These are phyloP conservation scores for Stellera chamaejasme DNA, from an alignment of 345 rosid genomes.

Conservation along the genomic window DNA sequence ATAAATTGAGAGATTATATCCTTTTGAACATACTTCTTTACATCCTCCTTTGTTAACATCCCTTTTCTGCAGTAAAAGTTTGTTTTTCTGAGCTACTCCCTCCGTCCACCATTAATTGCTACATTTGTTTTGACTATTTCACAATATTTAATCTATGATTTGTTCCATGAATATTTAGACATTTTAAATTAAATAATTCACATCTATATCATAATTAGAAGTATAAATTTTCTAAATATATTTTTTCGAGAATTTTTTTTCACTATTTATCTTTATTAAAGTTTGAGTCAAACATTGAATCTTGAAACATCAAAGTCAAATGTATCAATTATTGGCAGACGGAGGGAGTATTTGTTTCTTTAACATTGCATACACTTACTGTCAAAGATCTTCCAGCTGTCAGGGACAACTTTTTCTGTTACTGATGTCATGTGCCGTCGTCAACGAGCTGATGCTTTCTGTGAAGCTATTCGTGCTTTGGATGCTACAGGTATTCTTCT, in stretches of 20 bases:
- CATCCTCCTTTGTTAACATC: slow-evolving; percentile 3
- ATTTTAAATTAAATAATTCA: too few species aligned
- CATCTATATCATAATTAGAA: too few species aligned
- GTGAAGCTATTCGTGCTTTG: slow-evolving; percentile 92
- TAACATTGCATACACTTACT: slow-evolving; percentile 55
- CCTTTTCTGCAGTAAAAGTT: neutral
- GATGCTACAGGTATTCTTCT: slow-evolving; percentile 80
- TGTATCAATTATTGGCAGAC: too few species aligned
- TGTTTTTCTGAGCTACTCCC: neutral
- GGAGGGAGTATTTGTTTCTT: slow-evolving; percentile 39
- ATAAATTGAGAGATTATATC: slow-evolving; percentile 86
- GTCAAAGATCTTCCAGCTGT: slow-evolving; percentile 81
- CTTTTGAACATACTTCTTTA: slow-evolving; percentile 16
- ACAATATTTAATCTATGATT: too few species aligned
- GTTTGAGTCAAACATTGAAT: too few species aligned
- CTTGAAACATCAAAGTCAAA: too few species aligned
- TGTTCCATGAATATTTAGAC: too few species aligned
- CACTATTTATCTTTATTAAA: too few species aligned
- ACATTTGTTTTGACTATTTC: too few species aligned
- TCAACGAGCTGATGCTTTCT: slow-evolving; percentile 81
- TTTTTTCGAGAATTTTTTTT: too few species aligned
- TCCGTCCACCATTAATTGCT: too few species aligned
- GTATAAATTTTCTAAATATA: too few species aligned
- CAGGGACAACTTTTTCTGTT: slow-evolving; percentile 50
- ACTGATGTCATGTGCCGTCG: slow-evolving; percentile 61